These are phyloP conservation scores for Pseudogymnoascus sp. DNA, from an alignment of 2,329 filamentous ascomycete genomes.

Conservation along the genomic window DNA sequence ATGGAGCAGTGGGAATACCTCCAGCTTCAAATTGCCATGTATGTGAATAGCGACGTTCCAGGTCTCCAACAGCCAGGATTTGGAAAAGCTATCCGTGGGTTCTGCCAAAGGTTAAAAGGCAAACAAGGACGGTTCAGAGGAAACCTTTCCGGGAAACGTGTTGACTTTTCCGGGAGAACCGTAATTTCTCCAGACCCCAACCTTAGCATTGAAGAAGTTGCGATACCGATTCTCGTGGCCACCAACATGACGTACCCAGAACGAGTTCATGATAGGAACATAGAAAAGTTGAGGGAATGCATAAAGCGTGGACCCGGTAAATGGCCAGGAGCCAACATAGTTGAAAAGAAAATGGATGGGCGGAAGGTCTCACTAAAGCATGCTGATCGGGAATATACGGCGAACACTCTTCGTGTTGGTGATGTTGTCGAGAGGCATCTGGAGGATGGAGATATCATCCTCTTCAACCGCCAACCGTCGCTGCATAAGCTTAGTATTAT, in stretches of 20 bases:
- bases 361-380: constrained; percentile 71
- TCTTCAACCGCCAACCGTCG: constrained; percentile 97
- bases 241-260: constrained; percentile 96
- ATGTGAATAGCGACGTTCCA: constrained; percentile 94
- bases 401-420: constrained; percentile 66
- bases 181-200: constrained; percentile 98
- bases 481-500: constrained; percentile 98
- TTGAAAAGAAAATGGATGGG: constrained; percentile 60
- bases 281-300: constrained; percentile 66
- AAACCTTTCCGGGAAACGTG: constrained; percentile 94
- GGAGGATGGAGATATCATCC: constrained; percentile 87
- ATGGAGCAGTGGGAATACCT: constrained; percentile 99
- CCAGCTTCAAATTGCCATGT: constrained; percentile 91
- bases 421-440: constrained; percentile 92
- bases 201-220: constrained; percentile 84
- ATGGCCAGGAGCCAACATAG: constrained; percentile 81
- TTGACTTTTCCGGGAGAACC: constrained; percentile 94
- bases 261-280: constrained; percentile 74
- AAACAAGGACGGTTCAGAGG: constrained; percentile 97
- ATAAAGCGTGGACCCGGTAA: constrained; percentile 66
- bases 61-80: constrained; percentile 82
- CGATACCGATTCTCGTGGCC: constrained; percentile 82
- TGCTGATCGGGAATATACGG: constrained; percentile 60
- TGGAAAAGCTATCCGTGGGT: constrained; percentile 82
- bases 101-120: constrained; percentile 91